Base-by-base conservation (phyloP, 2,329 filamentous ascomycete genomes). In the Teratosphaeria destructans region DNA sequence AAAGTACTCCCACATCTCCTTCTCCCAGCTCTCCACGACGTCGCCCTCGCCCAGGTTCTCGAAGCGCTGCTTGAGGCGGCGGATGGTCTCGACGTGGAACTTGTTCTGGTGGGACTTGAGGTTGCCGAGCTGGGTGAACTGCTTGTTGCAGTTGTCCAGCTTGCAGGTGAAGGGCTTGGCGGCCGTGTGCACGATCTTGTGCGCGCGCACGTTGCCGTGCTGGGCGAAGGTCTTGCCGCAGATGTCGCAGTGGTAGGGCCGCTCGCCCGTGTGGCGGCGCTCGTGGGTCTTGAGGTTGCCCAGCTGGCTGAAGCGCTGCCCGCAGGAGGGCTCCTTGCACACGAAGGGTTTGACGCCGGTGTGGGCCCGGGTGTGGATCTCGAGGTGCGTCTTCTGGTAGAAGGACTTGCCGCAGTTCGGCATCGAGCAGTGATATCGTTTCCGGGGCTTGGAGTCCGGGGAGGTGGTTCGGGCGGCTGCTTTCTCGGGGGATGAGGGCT, bases 61-160 rank as follows among this genome's bases (percentile, higher is more conserved):
- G 70, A 96, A 94, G 70, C 86, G 87, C 52, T 77, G 67, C 0
- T 87, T 90, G 27, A 96, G 79, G 14, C 81, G 78, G 61, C 84
- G 81, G 47, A 96, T 80, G 0, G 88, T 87, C n/a, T 82, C 76
- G 43, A 83, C 82, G 74, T 97, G 93, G 72, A 95, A 96, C 70
- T 92, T 93, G 77, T 96, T 96, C 75, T 95, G 90, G 70, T 97
- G 93, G 2, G 88, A 89, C 87, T 97, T 97, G 66, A 96, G 82
- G 70, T 96, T 96, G 8, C 93, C 93, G 1, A 93, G 82, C 66
- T 95, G 89, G 0, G 90, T 95, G 71, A 96, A 96, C 52, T 86
- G 82, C 77, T 96, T 96, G 62, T 85, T 84, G 76, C 93, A 97
- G 61, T 85, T 81, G 66, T 95, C 90, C 7, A 96, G 80, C 62